Conservation (phyloP, 805 yeast species). For the Lachancea kluyveri region DNA sequence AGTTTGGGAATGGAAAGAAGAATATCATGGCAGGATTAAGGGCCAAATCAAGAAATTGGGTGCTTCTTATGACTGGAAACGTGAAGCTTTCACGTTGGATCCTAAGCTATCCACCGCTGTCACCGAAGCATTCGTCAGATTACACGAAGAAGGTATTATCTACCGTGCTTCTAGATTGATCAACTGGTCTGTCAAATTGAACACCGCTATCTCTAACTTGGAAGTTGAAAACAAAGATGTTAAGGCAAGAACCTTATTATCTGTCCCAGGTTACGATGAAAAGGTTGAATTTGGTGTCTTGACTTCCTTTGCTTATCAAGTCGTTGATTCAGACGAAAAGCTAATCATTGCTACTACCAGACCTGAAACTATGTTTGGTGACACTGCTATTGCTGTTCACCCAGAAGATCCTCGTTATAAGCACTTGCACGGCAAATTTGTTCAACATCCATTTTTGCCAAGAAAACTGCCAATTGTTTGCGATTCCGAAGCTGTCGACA, state of each 20-base stretch:
- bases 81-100: conserved; percentile 90
- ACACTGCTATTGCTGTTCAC: conserved; percentile 96
- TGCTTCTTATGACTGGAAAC: conserved; percentile 94
- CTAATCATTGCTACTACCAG: conserved; percentile 94
- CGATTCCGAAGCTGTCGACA: conserved; percentile 92
- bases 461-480: conserved; percentile 81
- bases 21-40: conserved; percentile 81
- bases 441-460: conserved; percentile 83
- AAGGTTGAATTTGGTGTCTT: conserved; percentile 94
- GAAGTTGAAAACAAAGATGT: conserved; percentile 93
- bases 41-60: conserved; percentile 81
- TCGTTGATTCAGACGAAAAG: conserved; percentile 79
- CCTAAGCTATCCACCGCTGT: conserved; percentile 76
- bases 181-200: conserved; percentile 93
- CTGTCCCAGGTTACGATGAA: conserved; percentile 86
- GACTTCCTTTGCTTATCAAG: conserved; percentile 91
- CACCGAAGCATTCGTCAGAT: conserved; percentile 79
- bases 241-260: conserved; percentile 70
- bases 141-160: conserved; percentile 92
- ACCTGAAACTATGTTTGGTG: conserved; percentile 98
- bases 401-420: conserved; percentile 90
- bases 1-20: conserved; percentile 99
- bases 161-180: conserved; percentile 91
- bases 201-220: conserved; percentile 92
- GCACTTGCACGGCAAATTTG: conserved; percentile 92